Conservation (phyloP, 1,284 basidiomycete species). For the Ustilago bromivora region DNA sequence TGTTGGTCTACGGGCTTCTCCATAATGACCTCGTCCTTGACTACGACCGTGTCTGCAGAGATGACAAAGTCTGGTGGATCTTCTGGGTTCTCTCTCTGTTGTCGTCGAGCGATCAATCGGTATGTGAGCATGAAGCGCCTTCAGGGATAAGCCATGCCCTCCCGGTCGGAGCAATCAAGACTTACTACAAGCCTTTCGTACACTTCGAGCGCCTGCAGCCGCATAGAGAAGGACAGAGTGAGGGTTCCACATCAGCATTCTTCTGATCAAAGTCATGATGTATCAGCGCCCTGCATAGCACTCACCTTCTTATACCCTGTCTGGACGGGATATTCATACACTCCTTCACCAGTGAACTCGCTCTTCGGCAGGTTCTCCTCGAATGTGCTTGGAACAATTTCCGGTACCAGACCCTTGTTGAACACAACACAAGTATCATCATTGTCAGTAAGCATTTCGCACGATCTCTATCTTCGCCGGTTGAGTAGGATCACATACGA, state of each 20-base stretch:
- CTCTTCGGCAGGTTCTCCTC: conserved; percentile 81
- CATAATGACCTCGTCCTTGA: conserved; percentile 73
- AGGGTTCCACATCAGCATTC: too few relatives aligned
- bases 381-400: conserved; percentile 89
- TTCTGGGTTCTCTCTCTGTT: conserved; percentile 75
- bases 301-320: conserved; percentile 84
- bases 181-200: conserved; percentile 60
- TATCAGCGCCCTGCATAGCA: neutral
- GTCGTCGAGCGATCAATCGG: neutral
- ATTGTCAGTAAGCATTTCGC: conserved; percentile 2
- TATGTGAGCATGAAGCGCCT: neutral
- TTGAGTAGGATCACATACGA: conserved; percentile 32
- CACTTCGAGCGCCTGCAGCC: conserved; percentile 67
- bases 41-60: conserved; percentile 71
- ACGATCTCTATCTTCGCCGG: too few relatives aligned
- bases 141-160: neutral
- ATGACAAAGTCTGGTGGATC: conserved; percentile 94
- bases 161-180: conserved; percentile 1
- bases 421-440: neutral
- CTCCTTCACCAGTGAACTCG: conserved; percentile 77
- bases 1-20: conserved; percentile 86
- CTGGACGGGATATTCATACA: conserved; percentile 90
- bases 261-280: too few relatives aligned
- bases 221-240: neutral
- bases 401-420: conserved; percentile 82